Percentiles rank a stretch among this genome's conserved stretches.
Conservation (phyloP, 2,329 filamentous ascomycete genomes). For the Colletotrichum incanum region DNA sequence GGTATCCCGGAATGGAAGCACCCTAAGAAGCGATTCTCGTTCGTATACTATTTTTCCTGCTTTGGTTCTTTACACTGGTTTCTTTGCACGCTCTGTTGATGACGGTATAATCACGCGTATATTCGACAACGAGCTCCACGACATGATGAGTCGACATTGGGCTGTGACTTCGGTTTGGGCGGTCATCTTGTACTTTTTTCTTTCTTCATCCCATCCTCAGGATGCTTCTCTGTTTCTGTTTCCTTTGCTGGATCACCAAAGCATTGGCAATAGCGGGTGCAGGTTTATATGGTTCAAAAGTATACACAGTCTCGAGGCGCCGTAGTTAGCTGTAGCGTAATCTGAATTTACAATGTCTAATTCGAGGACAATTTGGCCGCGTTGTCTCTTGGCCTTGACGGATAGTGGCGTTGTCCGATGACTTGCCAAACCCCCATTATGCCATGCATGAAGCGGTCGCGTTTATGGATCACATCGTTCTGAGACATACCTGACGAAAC, state of each 20-base stretch:
- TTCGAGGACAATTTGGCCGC: not conserved
- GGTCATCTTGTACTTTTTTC: slow-evolving; percentile 33
- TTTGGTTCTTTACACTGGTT: slow-evolving; percentile 1
- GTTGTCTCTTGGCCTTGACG: not conserved
- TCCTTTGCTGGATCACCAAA: slow-evolving; percentile 18
- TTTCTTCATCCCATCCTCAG: not conserved
- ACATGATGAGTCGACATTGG: slow-evolving; percentile 40
- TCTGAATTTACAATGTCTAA: slow-evolving; percentile 30
- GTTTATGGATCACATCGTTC: too few relatives aligned
- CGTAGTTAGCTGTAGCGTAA: slow-evolving; percentile 26
- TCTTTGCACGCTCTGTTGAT: slow-evolving; percentile 14
- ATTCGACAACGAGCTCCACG: slow-evolving; percentile 34
- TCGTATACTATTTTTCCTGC: slow-evolving; percentile 10
- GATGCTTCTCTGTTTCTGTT: slow-evolving; percentile 2
- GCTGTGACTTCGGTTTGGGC: slow-evolving; percentile 27
- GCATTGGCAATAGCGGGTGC: slow-evolving; percentile 36
- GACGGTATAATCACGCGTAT: slow-evolving; percentile 37
- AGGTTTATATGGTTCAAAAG: slow-evolving; percentile 16
- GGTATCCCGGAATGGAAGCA: slow-evolving; percentile 28
- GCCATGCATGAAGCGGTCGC: not conserved
- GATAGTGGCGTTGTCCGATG: not conserved
- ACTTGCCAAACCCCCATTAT: not conserved
- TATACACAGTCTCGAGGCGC: slow-evolving; percentile 2
- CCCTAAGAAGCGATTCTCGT: slow-evolving; percentile 3
- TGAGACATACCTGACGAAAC: not conserved